phyloP scores from a whole-genome alignment of 129 eudicot genomes.

The Erigeron canadensis region DNA sequence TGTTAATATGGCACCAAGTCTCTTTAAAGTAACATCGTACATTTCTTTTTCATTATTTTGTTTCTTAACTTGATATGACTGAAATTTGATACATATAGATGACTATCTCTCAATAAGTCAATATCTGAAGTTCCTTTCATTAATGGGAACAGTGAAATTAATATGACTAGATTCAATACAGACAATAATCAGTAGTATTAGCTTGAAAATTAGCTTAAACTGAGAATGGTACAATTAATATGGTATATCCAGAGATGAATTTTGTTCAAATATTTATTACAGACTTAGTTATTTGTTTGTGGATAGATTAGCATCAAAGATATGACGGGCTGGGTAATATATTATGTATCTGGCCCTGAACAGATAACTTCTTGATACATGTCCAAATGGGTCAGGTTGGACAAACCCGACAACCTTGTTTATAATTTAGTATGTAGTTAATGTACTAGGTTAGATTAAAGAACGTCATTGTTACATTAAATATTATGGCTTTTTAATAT shows the following conservation, averaged over 20 bases:
- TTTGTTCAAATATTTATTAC: not conserved
- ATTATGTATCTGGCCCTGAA: too few species aligned
- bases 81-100: not conserved
- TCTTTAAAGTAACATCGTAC: not conserved
- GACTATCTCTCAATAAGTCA: slow-evolving; percentile 11
- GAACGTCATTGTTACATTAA: too few species aligned
- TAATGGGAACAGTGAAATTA: not conserved
- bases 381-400: too few species aligned
- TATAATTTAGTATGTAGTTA: too few species aligned
- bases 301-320: not conserved
- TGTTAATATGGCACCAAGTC: not conserved
- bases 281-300: not conserved
- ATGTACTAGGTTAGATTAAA: too few species aligned
- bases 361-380: too few species aligned
- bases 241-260: not conserved
- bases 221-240: not conserved
- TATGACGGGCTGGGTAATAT: too few species aligned
- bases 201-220: not conserved
- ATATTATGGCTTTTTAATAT: too few species aligned
- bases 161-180: too few species aligned
- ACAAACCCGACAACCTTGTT: too few species aligned
- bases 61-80: not conserved
- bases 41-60: not conserved
- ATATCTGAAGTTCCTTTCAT: not conserved
- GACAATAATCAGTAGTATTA: not conserved